These are phyloP conservation scores for Globisporangium abappressorium DNA, from an alignment of 352 stramenopile genomes.

Conservation along the genomic window DNA sequence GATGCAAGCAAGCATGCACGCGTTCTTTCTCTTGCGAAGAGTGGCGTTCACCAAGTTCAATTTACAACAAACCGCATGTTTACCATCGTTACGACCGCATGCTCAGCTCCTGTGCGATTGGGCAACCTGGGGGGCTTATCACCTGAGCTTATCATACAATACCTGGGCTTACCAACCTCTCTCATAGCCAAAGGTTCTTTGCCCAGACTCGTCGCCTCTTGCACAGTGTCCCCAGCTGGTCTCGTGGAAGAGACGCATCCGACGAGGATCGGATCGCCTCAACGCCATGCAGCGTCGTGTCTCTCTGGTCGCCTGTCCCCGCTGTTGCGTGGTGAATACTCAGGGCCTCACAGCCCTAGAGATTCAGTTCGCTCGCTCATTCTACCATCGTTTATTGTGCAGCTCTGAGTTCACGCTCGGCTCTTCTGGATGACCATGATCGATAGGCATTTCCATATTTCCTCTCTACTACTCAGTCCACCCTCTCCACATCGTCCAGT, in stretches of 20 bases:
- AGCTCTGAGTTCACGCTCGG: not conserved
- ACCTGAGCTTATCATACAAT: not conserved
- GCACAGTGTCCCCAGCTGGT: constrained; percentile 1
- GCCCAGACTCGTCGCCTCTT: not conserved
- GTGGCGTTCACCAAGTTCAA: not conserved
- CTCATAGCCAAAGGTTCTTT: not conserved
- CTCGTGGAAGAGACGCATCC: not conserved
- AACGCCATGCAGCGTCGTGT: not conserved
- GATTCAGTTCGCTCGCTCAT: not conserved
- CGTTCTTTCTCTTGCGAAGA: not conserved
- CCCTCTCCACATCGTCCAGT: not conserved
- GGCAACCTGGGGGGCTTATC: not conserved
- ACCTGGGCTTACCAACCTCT: not conserved
- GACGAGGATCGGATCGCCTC: not conserved
- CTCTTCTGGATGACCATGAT: not conserved
- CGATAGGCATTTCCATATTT: not conserved
- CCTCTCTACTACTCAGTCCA: not conserved
- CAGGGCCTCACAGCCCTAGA: not conserved
- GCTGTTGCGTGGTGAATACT: not conserved
- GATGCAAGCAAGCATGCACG: not conserved
- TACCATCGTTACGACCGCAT: not conserved
- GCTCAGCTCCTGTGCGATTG: not conserved
- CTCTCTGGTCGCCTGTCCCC: not conserved
- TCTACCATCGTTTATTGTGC: not conserved
- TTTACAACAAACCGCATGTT: not conserved